Conservation (phyloP, 352 stramenopile genomes). For the Globisporangium abappressorium region DNA sequence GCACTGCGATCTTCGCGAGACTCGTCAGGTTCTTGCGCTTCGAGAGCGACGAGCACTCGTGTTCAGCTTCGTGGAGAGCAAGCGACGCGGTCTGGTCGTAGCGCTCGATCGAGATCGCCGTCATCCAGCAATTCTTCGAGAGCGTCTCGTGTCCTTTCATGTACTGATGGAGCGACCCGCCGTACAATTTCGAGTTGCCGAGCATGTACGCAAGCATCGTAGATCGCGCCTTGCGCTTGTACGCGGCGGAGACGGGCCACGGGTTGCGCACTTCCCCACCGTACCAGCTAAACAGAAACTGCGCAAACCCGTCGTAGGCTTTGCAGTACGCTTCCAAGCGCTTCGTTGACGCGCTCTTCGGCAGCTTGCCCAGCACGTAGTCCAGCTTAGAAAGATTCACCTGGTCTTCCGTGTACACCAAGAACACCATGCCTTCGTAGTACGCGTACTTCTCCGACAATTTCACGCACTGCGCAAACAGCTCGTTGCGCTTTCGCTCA, state of each 20-base stretch:
- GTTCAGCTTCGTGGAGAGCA: conserved; percentile 50
- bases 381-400: conserved; percentile 62
- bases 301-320: conserved; percentile 46
- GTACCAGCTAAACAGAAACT: conserved; percentile 79
- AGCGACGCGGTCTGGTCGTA: conserved; percentile 59
- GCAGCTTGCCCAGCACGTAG: conserved; percentile 56
- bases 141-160: conserved; percentile 57
- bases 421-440: conserved; percentile 81
- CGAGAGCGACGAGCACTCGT: conserved; percentile 47
- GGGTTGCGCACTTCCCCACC: conserved; percentile 68
- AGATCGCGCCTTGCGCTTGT: conserved; percentile 21
- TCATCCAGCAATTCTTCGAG: conserved; percentile 62
- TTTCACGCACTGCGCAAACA: conserved; percentile 56
- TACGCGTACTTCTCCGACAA: conserved; percentile 73
- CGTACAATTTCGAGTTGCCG: conserved; percentile 59
- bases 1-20: conserved; percentile 74
- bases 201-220: conserved; percentile 66
- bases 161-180: conserved; percentile 54
- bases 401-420: conserved; percentile 61
- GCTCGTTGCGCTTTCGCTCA: conserved; percentile 43
- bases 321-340: conserved; percentile 67
- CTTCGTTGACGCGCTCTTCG: conserved; percentile 50
- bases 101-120: conserved; percentile 55
- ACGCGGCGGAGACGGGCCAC: conserved; percentile 35
- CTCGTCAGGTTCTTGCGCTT: conserved; percentile 77